Evolutionary conservation across 495 filamentous ascomycete genomes (phyloP), one percentile per base, ranked within the genome.

Genomic region (Xylona heveae): DNA sequence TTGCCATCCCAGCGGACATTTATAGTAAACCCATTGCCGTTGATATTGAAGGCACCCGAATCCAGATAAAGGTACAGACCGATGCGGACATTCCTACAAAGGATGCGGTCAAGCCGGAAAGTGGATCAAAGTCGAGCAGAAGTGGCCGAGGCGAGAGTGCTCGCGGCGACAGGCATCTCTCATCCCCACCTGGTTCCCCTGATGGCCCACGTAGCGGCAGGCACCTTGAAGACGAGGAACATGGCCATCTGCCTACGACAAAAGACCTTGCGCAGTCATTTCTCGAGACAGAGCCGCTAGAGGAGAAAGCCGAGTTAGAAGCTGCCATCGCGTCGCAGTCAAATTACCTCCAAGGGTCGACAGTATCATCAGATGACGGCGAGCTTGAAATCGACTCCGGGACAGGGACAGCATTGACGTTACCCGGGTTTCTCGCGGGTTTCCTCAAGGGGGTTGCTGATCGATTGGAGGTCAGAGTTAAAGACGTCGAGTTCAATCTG

Each of bases 231-330:
- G 36, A 39, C 30, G 40, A 51, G 20, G 38, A 59, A 36, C 44
- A 46, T 18, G 58, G 62, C 2, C 44, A 61, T 13, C 52, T 91
- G 7, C 79, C 80, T 3, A 80, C 76, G 10, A 68, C 80, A n/a
- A 64, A 73, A 38, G 74, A 85, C 36, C 61, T 95, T 19, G 85
- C 85, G 3, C 63, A 82, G 48, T 90, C 78, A 0, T 94, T 93
- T 51, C 58, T 95, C 9, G 64, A 81, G 40, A 66, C 79, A 1
- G 79, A 94, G 41, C 77, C 82, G 1, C 50, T 49, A 25, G 66
- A 75, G 34, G 78, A 88, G 44, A 76, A 70, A 41, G 64, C 64
- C 21, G 66, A 81, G 48, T 55, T 95, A 19, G 67, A 88, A 50
- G 70, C 77, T 33, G 79, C 76, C 4, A 57, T 94, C 12, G 58